Evolutionary conservation across 257 asterid genomes (phyloP).

Genomic region (Nicotiana benthamiana): DNA sequence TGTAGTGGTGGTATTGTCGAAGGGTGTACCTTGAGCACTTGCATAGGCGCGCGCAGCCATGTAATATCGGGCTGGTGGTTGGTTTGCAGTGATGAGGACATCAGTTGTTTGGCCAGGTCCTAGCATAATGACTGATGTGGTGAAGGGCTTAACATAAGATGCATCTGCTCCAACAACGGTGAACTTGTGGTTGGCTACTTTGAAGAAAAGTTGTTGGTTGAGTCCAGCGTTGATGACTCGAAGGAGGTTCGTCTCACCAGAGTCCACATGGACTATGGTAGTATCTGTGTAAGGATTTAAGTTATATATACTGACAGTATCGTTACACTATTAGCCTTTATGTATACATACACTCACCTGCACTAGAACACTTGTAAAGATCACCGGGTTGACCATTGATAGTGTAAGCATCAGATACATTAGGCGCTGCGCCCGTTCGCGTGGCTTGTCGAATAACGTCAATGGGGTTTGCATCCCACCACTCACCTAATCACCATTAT

Average conservation of each 20-base stretch:
- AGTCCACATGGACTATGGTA: slow-evolving; percentile 32
- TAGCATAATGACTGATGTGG: slow-evolving; percentile 74
- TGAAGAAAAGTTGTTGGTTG: slow-evolving; percentile 84
- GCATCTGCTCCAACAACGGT: slow-evolving; percentile 95
- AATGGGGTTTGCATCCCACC: slow-evolving; percentile 93
- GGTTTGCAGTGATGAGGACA: slow-evolving; percentile 66
- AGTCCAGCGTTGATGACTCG: slow-evolving; percentile 69
- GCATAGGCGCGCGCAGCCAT: slow-evolving; percentile 89
- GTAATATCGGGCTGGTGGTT: slow-evolving; percentile 64
- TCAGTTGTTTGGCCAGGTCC: slow-evolving; percentile 98
- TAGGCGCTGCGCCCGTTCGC: slow-evolving; percentile 75
- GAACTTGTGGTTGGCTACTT: slow-evolving; percentile 68
- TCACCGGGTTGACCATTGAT: slow-evolving; percentile 97
- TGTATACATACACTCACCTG: slow-evolving; percentile 44
- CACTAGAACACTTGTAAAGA: slow-evolving; percentile 68
- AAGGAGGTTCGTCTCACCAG: slow-evolving; percentile 69
- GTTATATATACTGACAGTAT: not conserved
- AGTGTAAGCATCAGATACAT: slow-evolving; percentile 75
- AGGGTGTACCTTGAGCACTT: slow-evolving; percentile 74
- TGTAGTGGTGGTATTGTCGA: slow-evolving; percentile 89
- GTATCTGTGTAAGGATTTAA: slow-evolving; percentile 42
- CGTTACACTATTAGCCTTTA: no score
- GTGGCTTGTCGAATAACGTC: slow-evolving; percentile 68
- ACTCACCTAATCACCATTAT: slow-evolving; percentile 69
- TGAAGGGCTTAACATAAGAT: slow-evolving; percentile 70